Percentiles rank a stretch among this genome's conserved stretches.
phyloP scores from a whole-genome alignment of 129 eudicot genomes.

The Flaveria robusta region DNA sequence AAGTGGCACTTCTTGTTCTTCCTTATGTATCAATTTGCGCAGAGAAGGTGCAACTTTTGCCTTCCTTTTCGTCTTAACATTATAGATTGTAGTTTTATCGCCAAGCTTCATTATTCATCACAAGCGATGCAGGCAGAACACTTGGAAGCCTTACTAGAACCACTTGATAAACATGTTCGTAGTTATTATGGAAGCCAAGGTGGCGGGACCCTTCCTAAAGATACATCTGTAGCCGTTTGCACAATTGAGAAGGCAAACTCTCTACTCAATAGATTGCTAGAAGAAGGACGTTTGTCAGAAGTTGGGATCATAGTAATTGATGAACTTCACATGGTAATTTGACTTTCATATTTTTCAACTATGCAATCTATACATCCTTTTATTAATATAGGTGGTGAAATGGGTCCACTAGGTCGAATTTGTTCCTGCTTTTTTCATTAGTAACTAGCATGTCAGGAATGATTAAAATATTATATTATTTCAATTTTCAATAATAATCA shows the following conservation, averaged over 20 bases:
- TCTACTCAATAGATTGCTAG: slow-evolving; percentile 77
- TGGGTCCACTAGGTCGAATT: background rate
- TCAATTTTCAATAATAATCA: background rate
- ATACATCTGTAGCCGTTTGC: slow-evolving; percentile 97
- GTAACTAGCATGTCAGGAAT: background rate
- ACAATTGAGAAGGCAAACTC: slow-evolving; percentile 98
- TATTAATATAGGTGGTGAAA: background rate
- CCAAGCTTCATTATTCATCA: slow-evolving; percentile 1
- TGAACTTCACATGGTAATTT: slow-evolving; percentile 94
- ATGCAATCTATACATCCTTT: slow-evolving; percentile 15
- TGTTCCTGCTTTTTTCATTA: background rate
- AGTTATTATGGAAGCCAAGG: slow-evolving; percentile 98
- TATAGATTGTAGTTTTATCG: background rate
- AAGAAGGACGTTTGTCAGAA: slow-evolving; percentile 96
- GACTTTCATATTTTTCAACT: slow-evolving; percentile 23
- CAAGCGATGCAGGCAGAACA: slow-evolving; percentile 79
- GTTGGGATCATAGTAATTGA: slow-evolving; percentile 97
- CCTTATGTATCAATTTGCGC: slow-evolving; percentile 97
- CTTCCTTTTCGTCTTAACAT: background rate
- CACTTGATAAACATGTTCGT: slow-evolving; percentile 85
- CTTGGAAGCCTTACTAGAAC: slow-evolving; percentile 82
- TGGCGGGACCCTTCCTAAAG: slow-evolving; percentile 97
- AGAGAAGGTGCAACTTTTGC: slow-evolving; percentile 63
- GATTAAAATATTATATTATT: background rate
- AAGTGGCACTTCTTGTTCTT: slow-evolving; percentile 92